Evolutionary conservation across 73 alveolate genomes (phyloP), one percentile per base, ranked within the genome.

Genomic region (Stentor roeselii): DNA sequence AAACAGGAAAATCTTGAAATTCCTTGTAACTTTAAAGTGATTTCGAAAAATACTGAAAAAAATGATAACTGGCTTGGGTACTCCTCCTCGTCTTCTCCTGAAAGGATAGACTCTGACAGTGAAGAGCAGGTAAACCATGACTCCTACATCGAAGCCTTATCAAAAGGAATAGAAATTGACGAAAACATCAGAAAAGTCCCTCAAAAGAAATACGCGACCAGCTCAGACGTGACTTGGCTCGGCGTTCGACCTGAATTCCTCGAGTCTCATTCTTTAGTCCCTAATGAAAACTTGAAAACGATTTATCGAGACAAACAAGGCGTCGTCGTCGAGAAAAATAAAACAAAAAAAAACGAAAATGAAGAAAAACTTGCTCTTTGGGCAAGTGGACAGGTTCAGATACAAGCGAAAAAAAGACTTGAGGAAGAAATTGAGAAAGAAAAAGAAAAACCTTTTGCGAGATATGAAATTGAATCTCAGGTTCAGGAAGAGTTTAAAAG

Each of bases 371-470:
- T 91, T 0, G 80, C 76, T 14, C 36, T 60, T 74, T 91, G 96
- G 93, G 78, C 42, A n/a, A 67, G 89, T 3, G 96, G 93, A 0
- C 90, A 75, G 3, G 88, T 39, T 3, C 85, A 91, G 38, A 59
- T 3, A 14, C 39, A 50, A 60, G 91, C 83, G 39, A 83, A 61
- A 42, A 84, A 77, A 58, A 76, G 83, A 3, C 6, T 59, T 58
- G 78, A 37, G 35, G 14, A 60, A 30, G 3, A 58, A 3, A 59
- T 83, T 2, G 60, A 86, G n/a, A 78, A 76, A 39, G 87, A 86
- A 11, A 75, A 86, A 39, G 67, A 82, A 3, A 75, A 82, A 32
- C 84, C 87, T 31, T 88, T 88, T 39, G 92, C 92, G 21, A 82
- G 86, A 78, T 75, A 86, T 50, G 95, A 87, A 15, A 27, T 80